Conservation (phyloP, 768 basidiomycete genomes). For the Lentinula raphanica region DNA sequence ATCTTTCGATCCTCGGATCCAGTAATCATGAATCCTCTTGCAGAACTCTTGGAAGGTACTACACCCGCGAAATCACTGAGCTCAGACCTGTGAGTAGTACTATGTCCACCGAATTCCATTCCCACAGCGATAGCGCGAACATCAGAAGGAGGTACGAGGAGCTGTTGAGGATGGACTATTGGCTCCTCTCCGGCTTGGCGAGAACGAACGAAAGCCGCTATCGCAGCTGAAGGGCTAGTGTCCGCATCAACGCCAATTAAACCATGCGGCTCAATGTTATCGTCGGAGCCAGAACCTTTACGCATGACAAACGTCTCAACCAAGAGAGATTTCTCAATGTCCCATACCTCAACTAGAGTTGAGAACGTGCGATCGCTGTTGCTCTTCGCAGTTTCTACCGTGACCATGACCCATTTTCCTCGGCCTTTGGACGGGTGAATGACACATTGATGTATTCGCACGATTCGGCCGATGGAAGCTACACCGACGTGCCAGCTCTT, state of each 20-base stretch:
- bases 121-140: slow-evolving; percentile 69
- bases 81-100: slow-evolving; percentile 46
- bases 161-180: slow-evolving; percentile 24
- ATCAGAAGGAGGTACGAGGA: slow-evolving; percentile 53
- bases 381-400: slow-evolving; percentile 52
- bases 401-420: slow-evolving; percentile 88
- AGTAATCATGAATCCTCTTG: slow-evolving; percentile 72
- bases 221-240: slow-evolving; percentile 63
- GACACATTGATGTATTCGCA: slow-evolving; percentile 65
- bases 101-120: slow-evolving; percentile 71
- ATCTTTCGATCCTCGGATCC: slow-evolving; percentile 90
- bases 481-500: slow-evolving; percentile 81
- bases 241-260: slow-evolving; percentile 52
- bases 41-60: slow-evolving; percentile 31
- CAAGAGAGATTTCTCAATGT: slow-evolving; percentile 74
- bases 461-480: slow-evolving; percentile 44
- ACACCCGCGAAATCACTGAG: slow-evolving; percentile 40
- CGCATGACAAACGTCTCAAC: slow-evolving; percentile 77
- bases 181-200: slow-evolving; percentile 37
- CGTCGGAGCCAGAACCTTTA: slow-evolving; percentile 39
- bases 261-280: slow-evolving; percentile 49
- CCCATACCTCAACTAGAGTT: slow-evolving; percentile 82
- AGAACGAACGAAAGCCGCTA: slow-evolving; percentile 74
- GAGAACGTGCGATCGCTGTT: slow-evolving; percentile 37
- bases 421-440: slow-evolving; percentile 85